Base-by-base conservation (phyloP, 768 basidiomycete species). In the Podaxis carcinomalis region DNA sequence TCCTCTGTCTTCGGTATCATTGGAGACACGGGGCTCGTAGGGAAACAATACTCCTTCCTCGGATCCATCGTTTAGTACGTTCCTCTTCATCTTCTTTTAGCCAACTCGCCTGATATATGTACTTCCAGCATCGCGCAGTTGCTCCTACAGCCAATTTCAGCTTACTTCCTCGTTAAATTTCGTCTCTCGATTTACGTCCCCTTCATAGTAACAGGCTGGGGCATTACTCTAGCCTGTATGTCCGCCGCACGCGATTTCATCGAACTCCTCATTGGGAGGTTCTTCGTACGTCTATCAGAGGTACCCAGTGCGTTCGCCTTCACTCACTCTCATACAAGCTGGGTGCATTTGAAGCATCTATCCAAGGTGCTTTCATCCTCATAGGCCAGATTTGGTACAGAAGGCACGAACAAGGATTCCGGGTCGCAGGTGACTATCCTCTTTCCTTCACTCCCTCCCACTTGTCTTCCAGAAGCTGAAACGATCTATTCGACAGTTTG, bases 371-470 rank as follows among this genome's bases (percentile, higher is more conserved):
- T 1, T 73, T 73, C 50, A 67, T 75, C 27, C 64, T 75, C 5
- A 66, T 70, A 0, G 69, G 68, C 1, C 74, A 75, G 54, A 73
- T 73, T 9, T 75, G 73, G 73, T 75, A 75, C 65, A 69, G 72
- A 32, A 62, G 74, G 42, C 72, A 69, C 23, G 74, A 75, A 58
- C 74, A 75, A 61, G 73, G 74, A 2, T 65, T 71, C 39, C 67
- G 74, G 6, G 63, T 74, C 14, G 72, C 72, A 21, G 64, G 73
- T 73, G 52, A 59, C 70, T 50, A 19, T 1, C 1, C 19, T 21
- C 2, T 36, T 46, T 42, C 37, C 46, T 19, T 27, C 5, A 36
- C 25, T 35, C 5, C 16, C 56, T 5, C 25, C 5, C 28, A 42
- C n/a, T 4, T 11, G 21, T 36, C 35, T 25, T 46, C 63, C 32